A percentile compares a stretch with the other conserved stretches of the same genome.
Evolutionary conservation across 2,329 filamentous ascomycete species (phyloP).

Genomic region (Paraconiothyrium brasiliense): DNA sequence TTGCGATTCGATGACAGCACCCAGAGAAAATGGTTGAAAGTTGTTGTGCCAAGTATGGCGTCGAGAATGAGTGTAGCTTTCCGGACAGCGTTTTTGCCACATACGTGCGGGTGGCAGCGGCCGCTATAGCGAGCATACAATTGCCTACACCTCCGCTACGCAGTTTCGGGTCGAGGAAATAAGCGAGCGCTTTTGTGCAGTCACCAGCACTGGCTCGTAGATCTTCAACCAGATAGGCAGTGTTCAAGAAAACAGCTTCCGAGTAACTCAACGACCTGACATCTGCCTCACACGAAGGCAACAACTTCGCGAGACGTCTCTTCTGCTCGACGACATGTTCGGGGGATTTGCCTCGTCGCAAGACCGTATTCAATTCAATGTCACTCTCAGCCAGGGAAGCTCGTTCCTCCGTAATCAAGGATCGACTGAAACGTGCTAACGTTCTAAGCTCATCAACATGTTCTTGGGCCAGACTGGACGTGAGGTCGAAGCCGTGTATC

Average conservation of each 20-base stretch:
- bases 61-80: slow-evolving; percentile 80
- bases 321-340: slow-evolving; percentile 84
- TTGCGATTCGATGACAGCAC: slow-evolving; percentile 92
- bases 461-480: slow-evolving; percentile 76
- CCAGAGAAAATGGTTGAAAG: slow-evolving; percentile 84
- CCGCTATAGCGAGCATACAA: slow-evolving; percentile 70
- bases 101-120: slow-evolving; percentile 81
- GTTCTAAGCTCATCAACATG: slow-evolving; percentile 80
- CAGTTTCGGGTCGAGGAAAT: slow-evolving; percentile 93
- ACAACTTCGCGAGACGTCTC: slow-evolving; percentile 74
- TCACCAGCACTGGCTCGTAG: slow-evolving; percentile 86
- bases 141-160: slow-evolving; percentile 68
- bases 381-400: slow-evolving; percentile 93
- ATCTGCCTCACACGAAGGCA: slow-evolving; percentile 80
- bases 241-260: slow-evolving; percentile 90
- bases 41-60: slow-evolving; percentile 88
- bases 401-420: slow-evolving; percentile 86
- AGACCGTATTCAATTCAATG: slow-evolving; percentile 92
- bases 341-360: slow-evolving; percentile 84
- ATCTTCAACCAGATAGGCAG: slow-evolving; percentile 88
- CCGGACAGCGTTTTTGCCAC: slow-evolving; percentile 77
- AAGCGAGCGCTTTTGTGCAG: slow-evolving; percentile 87
- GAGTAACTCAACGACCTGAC: slow-evolving; percentile 86
- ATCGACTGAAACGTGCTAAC: slow-evolving; percentile 86
- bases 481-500: slow-evolving; percentile 85